A percentile compares a stretch with the other conserved stretches of the same genome.
Conservation (phyloP, 352 stramenopile species). For the Elongisporangium prolatum region DNA sequence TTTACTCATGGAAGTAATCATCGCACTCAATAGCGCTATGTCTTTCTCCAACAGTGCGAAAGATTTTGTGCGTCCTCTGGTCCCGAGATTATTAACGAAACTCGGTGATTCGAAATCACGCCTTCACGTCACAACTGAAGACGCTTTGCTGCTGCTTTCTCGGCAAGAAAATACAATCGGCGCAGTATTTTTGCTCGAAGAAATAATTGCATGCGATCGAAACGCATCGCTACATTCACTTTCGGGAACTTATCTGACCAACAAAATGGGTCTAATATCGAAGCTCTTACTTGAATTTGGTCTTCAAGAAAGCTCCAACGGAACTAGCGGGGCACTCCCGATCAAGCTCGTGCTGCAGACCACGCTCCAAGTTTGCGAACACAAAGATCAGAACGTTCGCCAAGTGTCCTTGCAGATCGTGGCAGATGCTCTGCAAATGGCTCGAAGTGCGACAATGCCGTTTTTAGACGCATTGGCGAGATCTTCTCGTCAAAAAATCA, state of each 20-base stretch:
- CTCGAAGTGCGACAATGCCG: conserved; percentile 54
- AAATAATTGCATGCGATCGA: conserved; percentile 68
- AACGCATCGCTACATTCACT: conserved; percentile 44
- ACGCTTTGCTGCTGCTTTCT: conserved; percentile 65
- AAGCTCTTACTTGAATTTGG: conserved; percentile 81
- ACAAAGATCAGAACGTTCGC: conserved; percentile 69
- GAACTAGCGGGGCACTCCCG: conserved; percentile 24
- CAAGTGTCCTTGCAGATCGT: conserved; percentile 64
- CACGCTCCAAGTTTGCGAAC: conserved; percentile 61
- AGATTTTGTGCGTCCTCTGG: conserved; percentile 57
- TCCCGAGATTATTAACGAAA: conserved; percentile 66
- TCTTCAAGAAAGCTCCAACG: conserved; percentile 43
- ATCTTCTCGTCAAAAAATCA: conserved; percentile 69
- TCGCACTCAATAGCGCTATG: conserved; percentile 34
- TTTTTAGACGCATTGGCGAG: conserved; percentile 65
- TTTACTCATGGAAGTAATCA: conserved; percentile 71
- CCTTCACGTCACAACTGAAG: conserved; percentile 66
- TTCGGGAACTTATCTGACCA: conserved; percentile 52
- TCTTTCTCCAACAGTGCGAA: conserved; percentile 16
- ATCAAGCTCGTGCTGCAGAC: conserved; percentile 71
- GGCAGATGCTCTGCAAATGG: conserved; percentile 54
- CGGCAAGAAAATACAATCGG: conserved; percentile 55
- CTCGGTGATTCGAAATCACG: conserved; percentile 72
- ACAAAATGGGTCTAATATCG: conserved; percentile 67
- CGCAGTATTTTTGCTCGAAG: conserved; percentile 65